These are phyloP conservation scores for Pleurotus tuber-regium DNA, from an alignment of 768 basidiomycete genomes.

Conservation along the genomic window DNA sequence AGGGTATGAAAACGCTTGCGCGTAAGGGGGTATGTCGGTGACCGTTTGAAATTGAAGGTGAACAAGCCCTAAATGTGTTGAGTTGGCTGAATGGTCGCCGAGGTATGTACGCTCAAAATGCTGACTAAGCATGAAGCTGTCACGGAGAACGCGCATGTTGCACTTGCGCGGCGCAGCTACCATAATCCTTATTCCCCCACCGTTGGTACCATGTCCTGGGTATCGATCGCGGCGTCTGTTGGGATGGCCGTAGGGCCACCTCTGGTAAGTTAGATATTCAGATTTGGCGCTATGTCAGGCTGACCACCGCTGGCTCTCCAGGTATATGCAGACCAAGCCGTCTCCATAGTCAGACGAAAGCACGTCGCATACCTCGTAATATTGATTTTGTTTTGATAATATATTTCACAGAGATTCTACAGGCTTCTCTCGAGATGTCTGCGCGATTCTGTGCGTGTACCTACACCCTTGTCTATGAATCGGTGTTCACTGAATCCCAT, in stretches of 20 bases:
- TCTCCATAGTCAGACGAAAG: slow-evolving; percentile 81
- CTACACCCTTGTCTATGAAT: too few species aligned
- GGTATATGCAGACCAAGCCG: slow-evolving; percentile 82
- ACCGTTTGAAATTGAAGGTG: background rate
- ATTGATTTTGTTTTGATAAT: slow-evolving; percentile 10
- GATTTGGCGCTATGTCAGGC: background rate
- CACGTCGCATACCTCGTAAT: slow-evolving; percentile 24
- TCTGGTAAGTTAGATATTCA: slow-evolving; percentile 36
- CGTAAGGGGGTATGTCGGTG: too few species aligned
- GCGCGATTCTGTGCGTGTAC: slow-evolving; percentile 68
- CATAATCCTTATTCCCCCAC: background rate
- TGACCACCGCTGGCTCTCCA: slow-evolving; percentile 17
- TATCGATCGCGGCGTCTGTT: slow-evolving; percentile 65
- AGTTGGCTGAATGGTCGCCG: too few species aligned
- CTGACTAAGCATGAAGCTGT: slow-evolving; percentile 2
- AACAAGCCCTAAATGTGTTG: background rate
- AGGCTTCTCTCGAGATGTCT: slow-evolving; percentile 85
- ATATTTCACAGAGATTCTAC: slow-evolving; percentile 61
- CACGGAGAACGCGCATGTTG: background rate
- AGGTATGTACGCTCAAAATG: background rate
- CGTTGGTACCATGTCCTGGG: slow-evolving; percentile 40
- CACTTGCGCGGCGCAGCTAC: background rate
- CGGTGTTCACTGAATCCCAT: slow-evolving; percentile 9
- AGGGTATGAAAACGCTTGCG: too few species aligned
- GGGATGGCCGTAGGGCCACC: slow-evolving; percentile 88